Evolutionary conservation across 1,284 basidiomycete species (phyloP).

Genomic region (Xerocomus amazonicus): DNA sequence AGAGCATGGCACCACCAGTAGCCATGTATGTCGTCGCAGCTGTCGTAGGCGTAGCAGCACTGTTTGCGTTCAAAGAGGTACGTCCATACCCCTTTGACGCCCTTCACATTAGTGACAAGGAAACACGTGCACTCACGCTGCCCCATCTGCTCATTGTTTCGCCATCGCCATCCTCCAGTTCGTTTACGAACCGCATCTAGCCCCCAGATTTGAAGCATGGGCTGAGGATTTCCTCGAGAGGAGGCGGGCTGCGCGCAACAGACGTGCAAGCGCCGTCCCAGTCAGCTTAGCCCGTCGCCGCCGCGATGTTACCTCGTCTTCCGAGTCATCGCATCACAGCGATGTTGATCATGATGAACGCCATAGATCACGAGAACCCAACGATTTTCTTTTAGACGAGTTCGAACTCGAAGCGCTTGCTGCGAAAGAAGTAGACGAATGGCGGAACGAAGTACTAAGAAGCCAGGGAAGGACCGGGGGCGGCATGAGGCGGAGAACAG

Average conservation of each 20-base stretch:
- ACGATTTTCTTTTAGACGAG: constrained; percentile 11
- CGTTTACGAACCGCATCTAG: constrained; percentile 62
- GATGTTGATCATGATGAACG: constrained; percentile 8
- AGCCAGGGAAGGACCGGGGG: constrained; percentile 17
- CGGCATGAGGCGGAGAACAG: constrained; percentile 17
- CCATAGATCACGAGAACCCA: constrained; percentile 1
- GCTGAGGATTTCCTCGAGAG: constrained; percentile 43
- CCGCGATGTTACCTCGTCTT: constrained; percentile 12
- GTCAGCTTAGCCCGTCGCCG: constrained; percentile 17
- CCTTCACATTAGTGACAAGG: not conserved
- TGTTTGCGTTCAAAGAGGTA: constrained; percentile 45
- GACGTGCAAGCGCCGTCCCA: constrained; percentile 22
- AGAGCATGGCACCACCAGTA: constrained; percentile 29
- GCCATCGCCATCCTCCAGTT: constrained; percentile 35
- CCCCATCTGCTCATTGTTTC: not conserved
- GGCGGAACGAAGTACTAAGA: constrained; percentile 44
- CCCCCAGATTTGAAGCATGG: constrained; percentile 52
- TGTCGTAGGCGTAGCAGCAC: constrained; percentile 38
- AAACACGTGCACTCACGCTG: constrained; percentile 26
- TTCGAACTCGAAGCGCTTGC: constrained; percentile 53
- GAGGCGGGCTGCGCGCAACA: constrained; percentile 36
- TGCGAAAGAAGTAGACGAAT: constrained; percentile 48
- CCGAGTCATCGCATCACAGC: constrained; percentile 11
- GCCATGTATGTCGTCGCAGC: constrained; percentile 40
- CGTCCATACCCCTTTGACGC: constrained; percentile 1